Percentiles rank a stretch among this genome's conserved stretches.
These are phyloP conservation scores for Trichosporon sp. DNA, from an alignment of 1,284 basidiomycete genomes.

Conservation along the genomic window DNA sequence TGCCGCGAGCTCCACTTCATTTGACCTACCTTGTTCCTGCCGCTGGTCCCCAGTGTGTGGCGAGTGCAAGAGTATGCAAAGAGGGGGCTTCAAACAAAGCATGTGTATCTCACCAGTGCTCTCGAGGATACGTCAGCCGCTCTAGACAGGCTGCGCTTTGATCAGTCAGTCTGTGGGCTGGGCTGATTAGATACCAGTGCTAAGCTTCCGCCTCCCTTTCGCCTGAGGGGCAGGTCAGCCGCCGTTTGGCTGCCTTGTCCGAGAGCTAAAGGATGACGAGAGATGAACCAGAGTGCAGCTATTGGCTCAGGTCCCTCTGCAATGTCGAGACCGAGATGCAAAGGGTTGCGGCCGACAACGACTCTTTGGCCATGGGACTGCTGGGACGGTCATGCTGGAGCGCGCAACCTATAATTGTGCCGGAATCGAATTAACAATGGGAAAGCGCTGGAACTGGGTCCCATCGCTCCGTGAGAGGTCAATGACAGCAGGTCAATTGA, in stretches of 20 bases:
- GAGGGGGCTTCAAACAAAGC: not conserved
- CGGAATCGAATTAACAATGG: constrained; percentile 15
- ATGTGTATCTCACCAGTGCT: not conserved
- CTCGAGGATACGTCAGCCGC: constrained; percentile 11
- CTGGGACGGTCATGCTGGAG: constrained; percentile 3
- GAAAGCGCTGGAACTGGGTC: constrained; percentile 17
- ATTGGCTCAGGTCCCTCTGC: too few species aligned
- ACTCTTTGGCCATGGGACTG: too few species aligned
- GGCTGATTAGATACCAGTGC: constrained; percentile 9
- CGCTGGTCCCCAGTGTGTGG: not conserved
- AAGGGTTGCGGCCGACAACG: not conserved
- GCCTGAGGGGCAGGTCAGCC: not conserved
- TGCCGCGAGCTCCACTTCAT: constrained; percentile 7
- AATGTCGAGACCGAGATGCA: not conserved
- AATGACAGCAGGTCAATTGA: constrained; percentile 12
- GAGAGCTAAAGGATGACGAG: not conserved
- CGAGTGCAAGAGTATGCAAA: too few species aligned
- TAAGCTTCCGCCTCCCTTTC: not conserved
- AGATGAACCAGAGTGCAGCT: not conserved
- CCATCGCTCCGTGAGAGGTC: constrained; percentile 11
- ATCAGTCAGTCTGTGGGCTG: too few species aligned
- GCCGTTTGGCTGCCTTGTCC: not conserved
- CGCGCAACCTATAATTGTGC: not conserved
- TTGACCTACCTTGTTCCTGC: not conserved
- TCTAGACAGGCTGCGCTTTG: not conserved